These are phyloP conservation scores for Ascocoryne sarcoides DNA, from an alignment of 2,329 filamentous ascomycete genomes.

Conservation along the genomic window DNA sequence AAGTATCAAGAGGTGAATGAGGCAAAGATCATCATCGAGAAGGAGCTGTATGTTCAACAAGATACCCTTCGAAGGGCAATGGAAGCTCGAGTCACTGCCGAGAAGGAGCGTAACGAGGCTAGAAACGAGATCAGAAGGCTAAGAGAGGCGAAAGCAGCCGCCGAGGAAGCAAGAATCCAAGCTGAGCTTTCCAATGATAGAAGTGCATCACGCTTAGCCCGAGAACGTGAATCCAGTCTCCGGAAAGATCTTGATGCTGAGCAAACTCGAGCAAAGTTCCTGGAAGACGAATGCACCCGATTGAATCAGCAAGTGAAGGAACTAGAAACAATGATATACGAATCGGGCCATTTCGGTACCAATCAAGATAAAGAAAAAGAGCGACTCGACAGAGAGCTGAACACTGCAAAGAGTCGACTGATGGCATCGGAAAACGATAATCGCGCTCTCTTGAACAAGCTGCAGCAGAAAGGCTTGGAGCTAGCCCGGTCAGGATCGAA, in stretches of 20 bases:
- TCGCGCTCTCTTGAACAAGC: constrained; percentile 85
- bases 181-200: constrained; percentile 76
- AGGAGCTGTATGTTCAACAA: constrained; percentile 93
- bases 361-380: constrained; percentile 93
- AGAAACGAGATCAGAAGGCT: constrained; percentile 77
- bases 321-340: constrained; percentile 76
- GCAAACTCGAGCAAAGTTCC: constrained; percentile 64
- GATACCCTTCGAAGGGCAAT: constrained; percentile 80
- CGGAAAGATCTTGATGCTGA: constrained; percentile 74
- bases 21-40: constrained; percentile 94
- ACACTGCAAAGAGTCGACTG: constrained; percentile 82
- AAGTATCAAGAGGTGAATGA: constrained; percentile 85
- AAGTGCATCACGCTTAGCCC: constrained; percentile 66
- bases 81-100: constrained; percentile 69
- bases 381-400: constrained; percentile 80
- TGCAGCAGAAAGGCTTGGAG: constrained; percentile 94
- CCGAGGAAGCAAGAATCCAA: constrained; percentile 77
- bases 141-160: constrained; percentile 72
- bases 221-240: constrained; percentile 70
- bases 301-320: constrained; percentile 75
- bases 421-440: constrained; percentile 95
- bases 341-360: constrained; percentile 80
- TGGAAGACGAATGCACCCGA: constrained; percentile 69
- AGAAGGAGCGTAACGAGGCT: constrained; percentile 82
- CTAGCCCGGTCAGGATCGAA: constrained; percentile 85